These are phyloP conservation scores for Gynandropsis gynandra DNA, from an alignment of 345 rosid species.

Conservation along the genomic window DNA sequence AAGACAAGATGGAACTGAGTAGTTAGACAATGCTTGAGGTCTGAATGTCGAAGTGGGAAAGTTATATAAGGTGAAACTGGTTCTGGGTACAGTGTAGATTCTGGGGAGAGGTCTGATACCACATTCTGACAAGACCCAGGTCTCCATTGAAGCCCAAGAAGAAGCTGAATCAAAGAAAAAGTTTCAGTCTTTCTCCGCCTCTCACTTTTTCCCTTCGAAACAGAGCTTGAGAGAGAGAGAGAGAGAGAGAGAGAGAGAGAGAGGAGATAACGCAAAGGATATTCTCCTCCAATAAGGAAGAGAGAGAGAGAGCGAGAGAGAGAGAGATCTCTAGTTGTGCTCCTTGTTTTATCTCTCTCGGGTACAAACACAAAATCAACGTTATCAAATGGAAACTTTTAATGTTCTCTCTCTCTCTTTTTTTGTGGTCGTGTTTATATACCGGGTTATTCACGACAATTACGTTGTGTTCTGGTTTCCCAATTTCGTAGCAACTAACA, in stretches of 20 bases:
- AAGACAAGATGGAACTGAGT: slow-evolving; percentile 22
- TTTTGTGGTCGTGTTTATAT: no score
- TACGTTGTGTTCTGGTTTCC: no score
- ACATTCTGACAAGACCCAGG: slow-evolving; percentile 63
- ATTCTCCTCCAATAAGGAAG: slow-evolving; percentile 15
- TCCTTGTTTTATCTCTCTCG: no score
- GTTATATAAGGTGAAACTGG: slow-evolving; percentile 26
- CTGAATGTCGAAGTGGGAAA: slow-evolving; percentile 21
- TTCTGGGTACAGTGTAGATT: slow-evolving; percentile 38
- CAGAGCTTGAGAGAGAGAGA: slow-evolving; percentile 14
- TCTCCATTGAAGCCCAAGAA: slow-evolving; percentile 52
- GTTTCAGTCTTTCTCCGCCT: neutral
- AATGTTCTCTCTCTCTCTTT: no score
- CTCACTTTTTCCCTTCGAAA: neutral
- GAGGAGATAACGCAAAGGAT: slow-evolving; percentile 25
- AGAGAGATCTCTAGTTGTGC: slow-evolving; percentile 13
- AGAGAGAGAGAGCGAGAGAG: slow-evolving; percentile 1
- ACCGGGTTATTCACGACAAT: no score
- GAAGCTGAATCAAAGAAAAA: slow-evolving; percentile 2
- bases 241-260: neutral
- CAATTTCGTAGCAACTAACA: no score
- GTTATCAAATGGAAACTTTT: no score
- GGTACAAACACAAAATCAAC: no score
- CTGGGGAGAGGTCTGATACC: slow-evolving; percentile 64
- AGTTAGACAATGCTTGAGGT: neutral